Evolutionary conservation across 2,329 filamentous ascomycete genomes (phyloP), one percentile per base, ranked within the genome.

Genomic region (Xylaria sp.): DNA sequence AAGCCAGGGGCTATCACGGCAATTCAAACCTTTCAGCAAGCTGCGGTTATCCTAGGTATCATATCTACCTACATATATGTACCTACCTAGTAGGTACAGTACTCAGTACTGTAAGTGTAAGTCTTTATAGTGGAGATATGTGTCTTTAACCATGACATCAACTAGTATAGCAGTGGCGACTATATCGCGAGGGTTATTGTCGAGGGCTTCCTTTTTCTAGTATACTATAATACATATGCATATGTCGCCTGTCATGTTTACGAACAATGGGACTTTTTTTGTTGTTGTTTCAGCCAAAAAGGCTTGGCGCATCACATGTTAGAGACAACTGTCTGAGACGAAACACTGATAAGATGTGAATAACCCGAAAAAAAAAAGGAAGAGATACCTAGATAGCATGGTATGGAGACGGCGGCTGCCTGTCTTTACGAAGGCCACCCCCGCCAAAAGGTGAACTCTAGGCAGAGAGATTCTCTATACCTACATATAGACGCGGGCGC

Each of bases 271-370:
- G 51, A 44, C n/a, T n/a, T 39, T 47, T 58, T 31, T 45, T 22
- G 22, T 9, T 49, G 36, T 47, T 62, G 51, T 53, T 53, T 62
- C 17, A 62, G 53, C 25, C 20, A 20, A 25, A 29, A 51, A 36
- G 50, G 58, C 66, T 68, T 68, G 66, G 66, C 66, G 55, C 44
- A 61, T 68, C 66, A 68, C 66, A 68, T 68, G 66, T 59, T 22
- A 67, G 33, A 56, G 36, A 50, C 17, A 33, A 25, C 27, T 44
- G 47, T 36, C 47, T 22, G 9, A 39, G 53, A 22, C 33, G 49
- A 65, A 44, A 54, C n/a, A 45, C 44, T 33, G 60, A 66, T 38
- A 63, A 67, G 49, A 49, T 22, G 27, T 42, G 22, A 31, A 9
- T 27, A 5, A 47, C 39, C 11, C 6, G 3, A 39, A 39, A 39